Conservation (phyloP, 805 yeast species). For the Trichomonascus vanleenenianus region DNA sequence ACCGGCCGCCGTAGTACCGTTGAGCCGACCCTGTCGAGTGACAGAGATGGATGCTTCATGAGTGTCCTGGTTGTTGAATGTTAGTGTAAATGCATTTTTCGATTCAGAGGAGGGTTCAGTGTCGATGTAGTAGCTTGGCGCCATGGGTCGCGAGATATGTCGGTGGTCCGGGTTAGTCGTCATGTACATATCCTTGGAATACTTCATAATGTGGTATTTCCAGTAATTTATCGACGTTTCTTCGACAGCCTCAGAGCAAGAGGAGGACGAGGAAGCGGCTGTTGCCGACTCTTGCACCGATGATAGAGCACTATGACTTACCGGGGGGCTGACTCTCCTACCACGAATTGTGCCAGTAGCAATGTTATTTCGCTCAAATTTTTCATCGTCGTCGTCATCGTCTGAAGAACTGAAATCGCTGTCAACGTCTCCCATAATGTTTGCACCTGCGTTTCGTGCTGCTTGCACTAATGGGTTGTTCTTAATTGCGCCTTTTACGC, state of each 20-base stretch:
- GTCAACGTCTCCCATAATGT: no score
- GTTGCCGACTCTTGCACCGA: not conserved
- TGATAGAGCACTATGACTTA: not conserved
- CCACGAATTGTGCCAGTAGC: constrained; percentile 5
- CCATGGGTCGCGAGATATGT: constrained; percentile 51
- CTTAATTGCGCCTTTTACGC: not conserved
- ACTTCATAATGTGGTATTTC: constrained; percentile 55
- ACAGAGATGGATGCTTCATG: constrained; percentile 6
- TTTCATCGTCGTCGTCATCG: constrained; percentile 3
- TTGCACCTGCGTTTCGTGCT: no score
- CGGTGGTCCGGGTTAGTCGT: constrained; percentile 60
- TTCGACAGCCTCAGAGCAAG: not conserved
- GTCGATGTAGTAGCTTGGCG: constrained; percentile 52
- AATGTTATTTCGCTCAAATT: not conserved
- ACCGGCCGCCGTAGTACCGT: not conserved
- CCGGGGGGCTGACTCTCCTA: not conserved
- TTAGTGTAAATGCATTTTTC: constrained; percentile 6
- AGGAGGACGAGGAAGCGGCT: no score
- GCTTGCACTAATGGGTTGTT: not conserved
- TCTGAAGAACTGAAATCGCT: not conserved
- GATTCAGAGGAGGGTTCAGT: constrained; percentile 1
- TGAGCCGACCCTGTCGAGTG: not conserved
- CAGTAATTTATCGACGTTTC: constrained; percentile 31
- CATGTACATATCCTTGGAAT: constrained; percentile 49
- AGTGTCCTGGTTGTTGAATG: constrained; percentile 4